Base-by-base conservation (phyloP, 495 filamentous ascomycete genomes). In the Aspergillus diversus region DNA sequence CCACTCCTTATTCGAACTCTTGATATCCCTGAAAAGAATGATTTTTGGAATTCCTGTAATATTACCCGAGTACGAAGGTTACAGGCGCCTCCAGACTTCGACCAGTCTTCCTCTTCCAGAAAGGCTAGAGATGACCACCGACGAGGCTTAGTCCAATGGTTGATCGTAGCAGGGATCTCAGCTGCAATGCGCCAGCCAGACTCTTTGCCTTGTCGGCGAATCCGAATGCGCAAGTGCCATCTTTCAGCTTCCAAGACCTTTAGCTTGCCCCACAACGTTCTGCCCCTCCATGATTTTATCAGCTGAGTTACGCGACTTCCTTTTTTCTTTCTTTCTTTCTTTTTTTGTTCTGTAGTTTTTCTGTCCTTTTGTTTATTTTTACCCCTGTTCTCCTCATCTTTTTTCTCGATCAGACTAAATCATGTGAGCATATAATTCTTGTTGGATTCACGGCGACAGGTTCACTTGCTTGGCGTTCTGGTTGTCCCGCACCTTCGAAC, bases 81-180 rank as follows among this genome's bases (percentile, higher is more conserved):
- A 66, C 61, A 58, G 64, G 50, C 37, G 55, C 49, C 11, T 63
- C 49, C 50, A 42, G 21, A 48, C 54, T 63, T 58, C 49, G 50
- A 59, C 51, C 43, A 53, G 43, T 56, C 55, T 62, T 69, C 66
- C 67, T 47, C 27, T 68, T 72, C 66, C 57, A 65, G 66, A 69
- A 73, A 69, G 64, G 60, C 64, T 66, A 54, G 63, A 65, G 65
- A 70, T 68, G 61, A 64, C 67, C 46, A 61, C 63, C 63, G 58
- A 62, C 66, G 55, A 67, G 63, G 64, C 58, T 60, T 68, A 66
- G 60, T 65, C 76, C 76, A 79, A 79, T 79, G 60, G 69, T 32
- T 65, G 55, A 57, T 65, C 70, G 59, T 63, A 74, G 66, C 76
- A 71, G 70, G 76, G 75, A 69, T 75, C 48, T 68, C 60, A 68